Conservation (phyloP, 768 basidiomycete species). For the Suillus subluteus region DNA sequence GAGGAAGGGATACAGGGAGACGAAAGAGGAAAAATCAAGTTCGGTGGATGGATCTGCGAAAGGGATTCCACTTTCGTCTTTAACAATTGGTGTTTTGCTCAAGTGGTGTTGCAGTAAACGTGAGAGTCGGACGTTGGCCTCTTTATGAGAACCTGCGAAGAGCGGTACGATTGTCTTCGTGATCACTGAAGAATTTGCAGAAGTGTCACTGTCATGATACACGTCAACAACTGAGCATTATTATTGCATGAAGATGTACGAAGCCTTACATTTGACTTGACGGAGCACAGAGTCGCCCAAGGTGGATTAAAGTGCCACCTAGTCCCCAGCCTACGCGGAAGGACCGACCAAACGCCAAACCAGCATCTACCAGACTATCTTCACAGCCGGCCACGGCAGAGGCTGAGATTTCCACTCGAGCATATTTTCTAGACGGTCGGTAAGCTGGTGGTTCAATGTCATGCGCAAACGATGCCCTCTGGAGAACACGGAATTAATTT, state of each 20-base stretch:
- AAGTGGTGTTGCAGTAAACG: constrained; percentile 81
- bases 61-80: constrained; percentile 72
- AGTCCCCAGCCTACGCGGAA: constrained; percentile 94
- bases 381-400: constrained; percentile 71
- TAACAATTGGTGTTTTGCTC: constrained; percentile 67
- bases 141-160: constrained; percentile 35
- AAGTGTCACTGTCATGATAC: constrained; percentile 42
- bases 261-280: constrained; percentile 54
- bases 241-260: constrained; percentile 5
- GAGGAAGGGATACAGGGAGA: constrained; percentile 68
- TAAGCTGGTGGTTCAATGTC: constrained; percentile 68
- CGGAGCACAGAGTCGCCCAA: constrained; percentile 74
- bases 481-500: constrained; percentile 13
- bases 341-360: constrained; percentile 81
- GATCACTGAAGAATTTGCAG: constrained; percentile 68
- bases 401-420: constrained; percentile 68
- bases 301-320: constrained; percentile 71
- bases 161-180: constrained; percentile 52
- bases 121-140: constrained; percentile 46
- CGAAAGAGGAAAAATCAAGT: constrained; percentile 81
- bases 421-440: constrained; percentile 80
- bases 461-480: constrained; percentile 83
- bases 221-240: constrained; percentile 14
- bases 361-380: constrained; percentile 74
- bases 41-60: constrained; percentile 63